Conservation (phyloP, 129 eudicot genomes). For the Tanacetum coccineum region DNA sequence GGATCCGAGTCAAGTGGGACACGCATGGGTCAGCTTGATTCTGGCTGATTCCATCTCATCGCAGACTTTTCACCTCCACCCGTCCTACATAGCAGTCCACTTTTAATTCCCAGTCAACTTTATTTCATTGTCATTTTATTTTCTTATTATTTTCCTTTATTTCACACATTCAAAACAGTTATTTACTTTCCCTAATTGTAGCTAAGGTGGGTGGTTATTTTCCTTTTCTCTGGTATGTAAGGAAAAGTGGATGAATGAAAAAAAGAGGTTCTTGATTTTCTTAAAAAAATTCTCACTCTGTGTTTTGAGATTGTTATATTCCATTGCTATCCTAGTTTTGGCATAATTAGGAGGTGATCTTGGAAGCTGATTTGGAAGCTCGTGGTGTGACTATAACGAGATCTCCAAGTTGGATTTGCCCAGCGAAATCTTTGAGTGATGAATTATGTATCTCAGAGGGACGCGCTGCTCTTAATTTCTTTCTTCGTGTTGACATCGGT, state of each 20-base stretch:
- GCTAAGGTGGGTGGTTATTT: conserved; percentile 13
- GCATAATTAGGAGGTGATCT: not conserved
- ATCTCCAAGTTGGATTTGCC: not conserved
- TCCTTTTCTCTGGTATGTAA: not conserved
- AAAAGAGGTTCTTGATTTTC: conserved; percentile 1
- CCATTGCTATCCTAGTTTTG: conserved; percentile 6
- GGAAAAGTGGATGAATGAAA: not conserved
- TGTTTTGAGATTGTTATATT: not conserved
- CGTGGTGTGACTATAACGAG: not conserved
- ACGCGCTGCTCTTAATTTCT: no score
- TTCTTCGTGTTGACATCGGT: no score
- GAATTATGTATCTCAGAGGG: no score
- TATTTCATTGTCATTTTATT: not conserved
- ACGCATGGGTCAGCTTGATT: not conserved
- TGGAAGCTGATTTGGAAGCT: no score
- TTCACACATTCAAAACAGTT: not conserved
- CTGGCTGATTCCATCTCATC: not conserved
- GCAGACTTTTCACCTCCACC: not conserved
- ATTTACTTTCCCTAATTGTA: conserved; percentile 13
- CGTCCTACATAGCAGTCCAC: not conserved
- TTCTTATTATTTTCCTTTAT: not conserved
- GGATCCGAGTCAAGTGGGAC: not conserved
- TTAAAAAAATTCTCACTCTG: not conserved
- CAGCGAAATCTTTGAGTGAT: not conserved
- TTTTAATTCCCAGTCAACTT: not conserved